Evolutionary conservation across 495 filamentous ascomycete species (phyloP), one percentile per base, ranked within the genome.

Genomic region (Immersiella caudata): DNA sequence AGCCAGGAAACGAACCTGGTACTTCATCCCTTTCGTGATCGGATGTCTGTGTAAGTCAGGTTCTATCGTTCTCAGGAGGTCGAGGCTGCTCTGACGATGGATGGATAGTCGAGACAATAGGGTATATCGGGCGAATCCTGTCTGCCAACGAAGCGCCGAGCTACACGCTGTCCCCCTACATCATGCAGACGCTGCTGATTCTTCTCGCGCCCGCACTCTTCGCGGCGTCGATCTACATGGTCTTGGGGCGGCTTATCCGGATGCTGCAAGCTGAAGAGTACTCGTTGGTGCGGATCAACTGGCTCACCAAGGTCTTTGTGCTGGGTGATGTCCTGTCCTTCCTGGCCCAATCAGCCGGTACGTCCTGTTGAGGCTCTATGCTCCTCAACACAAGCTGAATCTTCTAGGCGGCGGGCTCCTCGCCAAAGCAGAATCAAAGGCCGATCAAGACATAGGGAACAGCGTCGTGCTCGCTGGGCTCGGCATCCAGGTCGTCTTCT

Each of bases 221-320:
- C 67, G 83, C 85, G 4, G 85, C 85, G 0, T 82, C 80, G 0
- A 85, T 87, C 40, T 87, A 87, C 71, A 87, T 87, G 84, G 75
- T 79, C 51, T 76, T 86, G 0, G 85, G 81, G 0, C 80, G 85
- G 2, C 66, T 87, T 6, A 82, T 86, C 33, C 63, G 52, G 14
- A 12, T 63, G 2, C 64, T 83, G 16, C 63, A 78, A 1, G 84
- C 66, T 0, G 74, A 82, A 58, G 57, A 73, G 12, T 65, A 71
- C 51, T 74, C 79, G 0, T 24, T 84, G 1, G 70, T 87, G 20
- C 71, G 68, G 0, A 57, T 76, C 11, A 69, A 55, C 16, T 84
- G 82, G 82, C 68, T 85, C 40, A 86, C 84, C n/a, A 82, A 80
- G 67, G 72, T 79, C n/a, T 82, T 81, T 77, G 80, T 81, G 1